A percentile compares a stretch with the other conserved stretches of the same genome.
Evolutionary conservation across 2,329 filamentous ascomycete genomes (phyloP).

Genomic region (Periconia macrospinosa): DNA sequence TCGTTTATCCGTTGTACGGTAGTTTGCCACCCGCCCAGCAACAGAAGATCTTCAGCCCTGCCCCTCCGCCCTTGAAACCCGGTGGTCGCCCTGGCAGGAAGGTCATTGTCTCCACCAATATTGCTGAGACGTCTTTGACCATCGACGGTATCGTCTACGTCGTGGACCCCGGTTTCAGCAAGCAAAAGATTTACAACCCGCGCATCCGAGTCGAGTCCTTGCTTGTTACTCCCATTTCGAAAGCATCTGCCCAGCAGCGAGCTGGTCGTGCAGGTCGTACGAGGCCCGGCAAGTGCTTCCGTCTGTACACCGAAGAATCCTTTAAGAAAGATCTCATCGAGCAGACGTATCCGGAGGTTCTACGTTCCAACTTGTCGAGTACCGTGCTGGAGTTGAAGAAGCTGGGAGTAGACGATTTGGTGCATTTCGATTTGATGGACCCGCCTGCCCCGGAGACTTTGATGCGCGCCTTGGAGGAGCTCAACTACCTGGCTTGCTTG

Average conservation of each 20-base stretch:
- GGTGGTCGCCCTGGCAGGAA: conserved; percentile 90
- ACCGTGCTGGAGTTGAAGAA: conserved; percentile 98
- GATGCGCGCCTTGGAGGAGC: conserved; percentile 95
- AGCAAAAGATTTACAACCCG: conserved; percentile 99
- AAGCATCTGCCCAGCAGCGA: conserved; percentile 93
- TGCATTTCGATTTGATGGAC: conserved; percentile 99
- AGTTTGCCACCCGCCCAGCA: conserved; percentile 90
- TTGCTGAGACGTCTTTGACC: conserved; percentile 94
- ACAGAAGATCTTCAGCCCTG: conserved; percentile 91
- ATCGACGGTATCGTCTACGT: conserved; percentile 99
- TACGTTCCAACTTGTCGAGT: conserved; percentile 90
- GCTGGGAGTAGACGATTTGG: conserved; percentile 89
- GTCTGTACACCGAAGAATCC: conserved; percentile 89
- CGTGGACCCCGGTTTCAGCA: conserved; percentile 98
- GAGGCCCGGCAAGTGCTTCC: conserved; percentile 96
- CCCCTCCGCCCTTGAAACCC: conserved; percentile 70
- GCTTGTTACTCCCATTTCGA: conserved; percentile 96
- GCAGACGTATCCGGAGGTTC: conserved; percentile 93
- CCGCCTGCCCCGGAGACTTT: conserved; percentile 96
- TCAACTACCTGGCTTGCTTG: conserved; percentile 95
- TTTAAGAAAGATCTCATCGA: conserved; percentile 99
- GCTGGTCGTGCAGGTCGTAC: conserved; percentile 99
- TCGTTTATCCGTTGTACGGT: conserved; percentile 91
- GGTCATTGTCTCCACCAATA: conserved; percentile 93
- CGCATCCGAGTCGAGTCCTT: conserved; percentile 94